Conservation (phyloP, 2,329 filamentous ascomycete species). For the Juglanconis oblonga region DNA sequence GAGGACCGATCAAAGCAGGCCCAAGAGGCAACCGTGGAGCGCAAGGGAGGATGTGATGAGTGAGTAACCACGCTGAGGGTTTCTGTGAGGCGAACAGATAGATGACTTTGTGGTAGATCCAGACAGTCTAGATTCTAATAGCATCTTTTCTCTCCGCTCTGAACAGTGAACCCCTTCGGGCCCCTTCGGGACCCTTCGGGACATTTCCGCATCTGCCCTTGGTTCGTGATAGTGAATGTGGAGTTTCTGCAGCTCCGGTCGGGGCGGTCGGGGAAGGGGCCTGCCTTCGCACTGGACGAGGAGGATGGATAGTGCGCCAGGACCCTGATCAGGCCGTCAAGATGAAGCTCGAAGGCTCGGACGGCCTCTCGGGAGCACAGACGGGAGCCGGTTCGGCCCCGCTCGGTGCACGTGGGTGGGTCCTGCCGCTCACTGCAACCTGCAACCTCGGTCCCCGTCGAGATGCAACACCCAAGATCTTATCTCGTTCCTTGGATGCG, state of each 20-base stretch:
- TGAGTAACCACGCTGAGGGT: neutral
- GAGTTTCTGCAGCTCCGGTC: neutral
- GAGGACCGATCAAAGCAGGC: neutral
- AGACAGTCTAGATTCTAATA: no score
- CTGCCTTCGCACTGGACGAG: neutral
- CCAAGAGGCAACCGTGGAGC: neutral
- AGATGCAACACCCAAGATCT: neutral
- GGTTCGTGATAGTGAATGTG: neutral
- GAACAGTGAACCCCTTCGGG: neutral
- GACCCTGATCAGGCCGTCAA: no score
- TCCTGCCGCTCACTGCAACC: no score
- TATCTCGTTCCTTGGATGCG: neutral
- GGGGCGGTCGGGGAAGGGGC: neutral
- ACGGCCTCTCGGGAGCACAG: neutral
- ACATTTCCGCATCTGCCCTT: neutral
- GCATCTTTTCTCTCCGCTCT: no score
- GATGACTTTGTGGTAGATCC: neutral
- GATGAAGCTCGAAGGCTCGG: neutral
- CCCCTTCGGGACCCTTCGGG: no score
- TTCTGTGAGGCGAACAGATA: no score
- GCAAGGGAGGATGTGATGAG: neutral
- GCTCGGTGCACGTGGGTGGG: neutral
- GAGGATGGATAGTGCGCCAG: neutral
- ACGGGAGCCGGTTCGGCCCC: neutral
- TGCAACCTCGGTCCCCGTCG: neutral